Evolutionary conservation across 225 moss, liverwort and hornwort species (phyloP), one percentile per base, ranked within the genome.

Genomic region (Rhytidiadelphus loreus): DNA sequence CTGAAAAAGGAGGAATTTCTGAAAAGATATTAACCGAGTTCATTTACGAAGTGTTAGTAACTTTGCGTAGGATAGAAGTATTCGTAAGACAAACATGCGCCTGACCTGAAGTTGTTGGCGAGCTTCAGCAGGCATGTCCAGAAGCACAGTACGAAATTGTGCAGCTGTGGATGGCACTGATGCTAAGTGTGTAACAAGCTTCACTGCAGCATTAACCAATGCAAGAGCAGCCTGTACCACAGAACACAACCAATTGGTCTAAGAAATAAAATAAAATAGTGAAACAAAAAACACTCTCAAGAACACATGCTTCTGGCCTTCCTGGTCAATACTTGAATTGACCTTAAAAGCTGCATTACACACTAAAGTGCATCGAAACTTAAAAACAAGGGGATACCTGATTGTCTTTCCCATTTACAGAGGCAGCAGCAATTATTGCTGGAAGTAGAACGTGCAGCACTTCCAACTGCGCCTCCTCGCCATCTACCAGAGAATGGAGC

Each of bases 101-200:
- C 81, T 82, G 69, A 95, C 96, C 96, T 97, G 98, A 50, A 99
- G 95, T 90, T 96, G 96, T 85, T 95, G 99, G 65, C 97, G 96
- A 92, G 96, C 90, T 91, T 96, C 99, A 81, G 93, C 93, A 90
- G 95, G 95, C 90, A 99, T 93, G 71, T 97, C 95, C 59, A 96
- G 90, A 92, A 99, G 93, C 82, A 99, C 99, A 89, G 90, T 93
- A 68, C 94, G 95, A 87, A 99, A 96, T 86, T 99, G 97, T 84
- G 90, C 90, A 83, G 99, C 95, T 29, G 97, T 96, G 50, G 95
- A 92, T 80, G 99, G 92, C 71, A 94, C 95, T 74, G 97, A 96
- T 81, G 99, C 99, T 69, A 99, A 94, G 87, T 96, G 97, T 72
- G 99, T 99, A 72, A 99, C 96, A 85, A 99, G 96, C 87, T 97